Conservation (phyloP, 1,139 yeast genomes). For the Candida sp. region DNA sequence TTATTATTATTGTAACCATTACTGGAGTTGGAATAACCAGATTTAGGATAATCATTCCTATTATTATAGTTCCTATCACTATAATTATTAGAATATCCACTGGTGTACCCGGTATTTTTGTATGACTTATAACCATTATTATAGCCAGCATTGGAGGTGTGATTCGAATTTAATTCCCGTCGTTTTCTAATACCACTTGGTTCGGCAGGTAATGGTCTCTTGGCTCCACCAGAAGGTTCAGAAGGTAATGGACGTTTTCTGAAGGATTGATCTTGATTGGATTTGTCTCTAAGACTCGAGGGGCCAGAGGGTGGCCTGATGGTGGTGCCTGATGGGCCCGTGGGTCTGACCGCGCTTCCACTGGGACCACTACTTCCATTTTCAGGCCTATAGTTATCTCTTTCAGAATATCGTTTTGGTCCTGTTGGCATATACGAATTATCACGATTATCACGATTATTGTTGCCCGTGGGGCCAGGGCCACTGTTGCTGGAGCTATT, state of each 20-base stretch:
- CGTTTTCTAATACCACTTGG: constrained; percentile 13
- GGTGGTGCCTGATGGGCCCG: background rate
- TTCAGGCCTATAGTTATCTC: constrained; percentile 10
- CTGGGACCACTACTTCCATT: background rate
- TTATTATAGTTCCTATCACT: background rate
- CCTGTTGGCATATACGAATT: constrained; percentile 12
- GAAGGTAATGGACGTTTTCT: constrained; percentile 5
- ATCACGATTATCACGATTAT: background rate
- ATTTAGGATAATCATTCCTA: background rate
- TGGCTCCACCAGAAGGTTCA: constrained; percentile 13
- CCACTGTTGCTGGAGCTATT: background rate
- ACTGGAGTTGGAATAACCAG: background rate
- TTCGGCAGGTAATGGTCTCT: constrained; percentile 11
- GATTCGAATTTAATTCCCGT: constrained; percentile 6
- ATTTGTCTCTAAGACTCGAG: background rate
- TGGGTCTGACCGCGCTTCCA: background rate
- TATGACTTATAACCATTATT: background rate
- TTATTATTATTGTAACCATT: background rate
- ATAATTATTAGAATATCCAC: background rate
- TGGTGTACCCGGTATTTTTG: background rate
- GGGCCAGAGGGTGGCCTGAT: constrained; percentile 2
- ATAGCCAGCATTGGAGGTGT: background rate
- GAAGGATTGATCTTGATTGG: constrained; percentile 6
- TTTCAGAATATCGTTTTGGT: constrained; percentile 15
- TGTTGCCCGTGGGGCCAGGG: background rate